Percentiles rank a stretch among this genome's conserved stretches.
Evolutionary conservation across 495 filamentous ascomycete species (phyloP).

Genomic region (Amphirosellinia nigrospora): DNA sequence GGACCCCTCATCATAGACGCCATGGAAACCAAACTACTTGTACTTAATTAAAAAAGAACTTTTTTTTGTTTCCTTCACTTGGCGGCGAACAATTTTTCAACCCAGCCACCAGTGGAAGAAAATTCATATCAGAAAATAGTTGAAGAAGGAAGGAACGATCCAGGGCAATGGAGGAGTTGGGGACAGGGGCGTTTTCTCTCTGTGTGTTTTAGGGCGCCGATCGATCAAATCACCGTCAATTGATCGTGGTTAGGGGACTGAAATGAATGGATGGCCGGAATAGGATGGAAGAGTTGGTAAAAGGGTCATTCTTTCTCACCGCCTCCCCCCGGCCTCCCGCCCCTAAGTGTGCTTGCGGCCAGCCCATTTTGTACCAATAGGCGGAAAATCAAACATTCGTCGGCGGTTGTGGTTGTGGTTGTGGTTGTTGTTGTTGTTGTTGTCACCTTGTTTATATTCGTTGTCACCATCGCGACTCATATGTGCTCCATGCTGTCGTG

Average conservation of each 20-base stretch:
- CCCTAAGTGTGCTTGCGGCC: background rate
- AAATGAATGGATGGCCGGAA: background rate
- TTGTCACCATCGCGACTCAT: background rate
- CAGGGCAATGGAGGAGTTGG: background rate
- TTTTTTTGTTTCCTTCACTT: background rate
- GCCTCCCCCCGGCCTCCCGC: background rate
- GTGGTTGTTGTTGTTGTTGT: no score
- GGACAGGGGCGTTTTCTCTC: background rate
- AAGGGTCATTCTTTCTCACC: background rate
- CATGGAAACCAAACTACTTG: background rate
- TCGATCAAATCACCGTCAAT: background rate
- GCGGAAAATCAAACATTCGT: background rate
- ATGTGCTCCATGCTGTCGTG: background rate
- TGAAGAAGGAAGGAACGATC: background rate
- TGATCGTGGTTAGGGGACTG: background rate
- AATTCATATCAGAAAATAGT: background rate
- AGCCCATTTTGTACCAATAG: constrained; percentile 17
- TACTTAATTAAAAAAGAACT: constrained; percentile 5
- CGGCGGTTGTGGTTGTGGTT: background rate
- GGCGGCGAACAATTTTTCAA: background rate
- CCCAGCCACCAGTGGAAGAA: constrained; percentile 1
- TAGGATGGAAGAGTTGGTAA: constrained; percentile 8
- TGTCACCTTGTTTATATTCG: background rate
- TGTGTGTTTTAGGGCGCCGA: background rate
- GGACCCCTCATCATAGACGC: constrained; percentile 1